Evolutionary conservation across 2,329 filamentous ascomycete species (phyloP).

Genomic region (Monosporascus sp.): DNA sequence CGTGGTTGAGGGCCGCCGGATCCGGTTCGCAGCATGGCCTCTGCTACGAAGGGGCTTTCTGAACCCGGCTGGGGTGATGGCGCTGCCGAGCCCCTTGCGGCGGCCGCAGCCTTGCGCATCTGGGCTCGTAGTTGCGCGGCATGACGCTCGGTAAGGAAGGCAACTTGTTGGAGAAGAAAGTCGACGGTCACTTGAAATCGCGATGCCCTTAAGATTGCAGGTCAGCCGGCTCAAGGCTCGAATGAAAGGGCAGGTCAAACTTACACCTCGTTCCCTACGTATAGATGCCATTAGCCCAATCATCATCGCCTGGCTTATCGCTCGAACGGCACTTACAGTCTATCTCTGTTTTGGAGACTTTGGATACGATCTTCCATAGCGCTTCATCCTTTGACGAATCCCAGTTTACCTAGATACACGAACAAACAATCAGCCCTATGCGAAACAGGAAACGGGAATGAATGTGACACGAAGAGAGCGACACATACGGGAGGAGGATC

Average conservation of each 20-base stretch:
- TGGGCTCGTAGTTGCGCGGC: conserved; percentile 85
- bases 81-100: conserved; percentile 49
- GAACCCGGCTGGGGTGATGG: conserved; percentile 52
- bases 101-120: conserved; percentile 68
- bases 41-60: conserved; percentile 35
- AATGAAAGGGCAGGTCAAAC: conserved; percentile 20
- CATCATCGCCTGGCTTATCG: neutral
- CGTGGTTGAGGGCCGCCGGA: conserved; percentile 40
- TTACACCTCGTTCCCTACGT: conserved; percentile 70
- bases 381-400: conserved; percentile 78
- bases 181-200: conserved; percentile 79
- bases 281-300: conserved; percentile 6
- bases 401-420: conserved; percentile 68
- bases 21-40: conserved; percentile 45
- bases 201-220: conserved; percentile 49
- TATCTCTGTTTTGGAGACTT: conserved; percentile 74
- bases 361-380: conserved; percentile 85
- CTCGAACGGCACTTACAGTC: conserved; percentile 58
- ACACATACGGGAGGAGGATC: conserved; percentile 75
- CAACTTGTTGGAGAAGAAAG: conserved; percentile 88
- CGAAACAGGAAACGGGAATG: conserved; percentile 9
- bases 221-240: conserved; percentile 10
- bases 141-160: conserved; percentile 88
- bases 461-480: neutral
- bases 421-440: conserved; percentile 15